Evolutionary conservation across 177 flowering plant species (phyloP).

Genomic region (Vitis hybrid): DNA sequence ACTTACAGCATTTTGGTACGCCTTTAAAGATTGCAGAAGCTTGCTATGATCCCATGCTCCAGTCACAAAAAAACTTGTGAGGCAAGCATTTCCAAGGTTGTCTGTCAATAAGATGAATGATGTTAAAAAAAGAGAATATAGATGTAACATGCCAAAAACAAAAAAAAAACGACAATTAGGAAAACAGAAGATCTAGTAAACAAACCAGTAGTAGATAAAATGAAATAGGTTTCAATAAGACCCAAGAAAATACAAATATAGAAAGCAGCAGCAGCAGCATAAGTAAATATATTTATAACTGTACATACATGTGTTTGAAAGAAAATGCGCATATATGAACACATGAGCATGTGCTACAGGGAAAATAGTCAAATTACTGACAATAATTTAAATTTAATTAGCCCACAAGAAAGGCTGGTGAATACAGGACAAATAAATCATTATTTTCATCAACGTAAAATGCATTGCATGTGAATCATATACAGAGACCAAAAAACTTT

Average conservation of each 20-base stretch:
- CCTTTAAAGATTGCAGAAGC: conserved; percentile 75
- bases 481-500: background rate
- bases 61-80: conserved; percentile 79
- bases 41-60: conserved; percentile 88
- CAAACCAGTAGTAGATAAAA: too few relatives aligned
- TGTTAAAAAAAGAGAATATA: background rate
- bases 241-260: too few relatives aligned
- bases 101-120: conserved; percentile 42
- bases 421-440: background rate
- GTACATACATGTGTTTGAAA: background rate
- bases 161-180: background rate
- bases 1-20: conserved; percentile 93
- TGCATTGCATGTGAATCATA: background rate
- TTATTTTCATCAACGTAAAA: background rate
- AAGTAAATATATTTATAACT: background rate
- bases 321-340: background rate
- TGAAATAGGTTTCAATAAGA: too few relatives aligned
- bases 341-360: too few relatives aligned
- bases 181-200: too few relatives aligned
- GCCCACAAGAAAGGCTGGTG: background rate
- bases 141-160: background rate
- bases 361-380: background rate
- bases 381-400: background rate
- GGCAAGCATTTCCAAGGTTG: conserved; percentile 89
- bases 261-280: too few relatives aligned